Evolutionary conservation across 148 eudicot species (phyloP), one percentile per base, ranked within the genome.

Genomic region (Vaccinium corymbosum): DNA sequence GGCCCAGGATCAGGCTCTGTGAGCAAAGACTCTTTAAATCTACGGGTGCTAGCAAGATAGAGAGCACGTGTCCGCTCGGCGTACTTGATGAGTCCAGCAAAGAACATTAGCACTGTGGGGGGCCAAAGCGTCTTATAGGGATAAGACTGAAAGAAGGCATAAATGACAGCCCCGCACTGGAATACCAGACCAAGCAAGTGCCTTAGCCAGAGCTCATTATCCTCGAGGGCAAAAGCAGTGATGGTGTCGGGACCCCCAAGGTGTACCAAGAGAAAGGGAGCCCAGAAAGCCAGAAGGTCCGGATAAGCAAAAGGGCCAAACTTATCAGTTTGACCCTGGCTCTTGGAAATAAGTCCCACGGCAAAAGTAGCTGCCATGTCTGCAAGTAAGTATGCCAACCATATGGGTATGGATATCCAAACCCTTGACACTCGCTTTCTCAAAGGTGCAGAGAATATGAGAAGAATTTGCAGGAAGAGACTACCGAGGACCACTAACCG

Each of bases 191-290:
- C 86, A 19, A 88, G 88, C 68, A 84, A 17, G 81, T 84, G 86
- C 20, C 91, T 83, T 15, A 76, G 83, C 91, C 94, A 88, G 32
- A 90, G 87, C 87, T 90, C 90, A n/a, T 89, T 89, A 42, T 42
- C 46, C 46, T 42, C 46, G 46, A 42, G 46, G 46, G 46, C 46
- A 42, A 42, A 42, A 42, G 46, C 46, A 42, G 46, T 42, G 46
- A 42, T 42, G 46, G 46, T 42, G 46, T 42, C 46, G 46, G 46
- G 46, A 42, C 46, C 46, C 46, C 46, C 46, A 42, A 42, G 46
- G 46, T 42, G 46, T 42, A 42, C 46, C 46, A 42, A 42, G 46
- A 42, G 46, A 42, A 42, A 42, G 46, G 46, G 4, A 42, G 46
- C 46, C 46, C 89, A 89, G 56, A 89, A 85, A 7, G 83, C 83